Conservation (phyloP, 2,329 filamentous ascomycete species). For the Colletotrichum falcatum region DNA sequence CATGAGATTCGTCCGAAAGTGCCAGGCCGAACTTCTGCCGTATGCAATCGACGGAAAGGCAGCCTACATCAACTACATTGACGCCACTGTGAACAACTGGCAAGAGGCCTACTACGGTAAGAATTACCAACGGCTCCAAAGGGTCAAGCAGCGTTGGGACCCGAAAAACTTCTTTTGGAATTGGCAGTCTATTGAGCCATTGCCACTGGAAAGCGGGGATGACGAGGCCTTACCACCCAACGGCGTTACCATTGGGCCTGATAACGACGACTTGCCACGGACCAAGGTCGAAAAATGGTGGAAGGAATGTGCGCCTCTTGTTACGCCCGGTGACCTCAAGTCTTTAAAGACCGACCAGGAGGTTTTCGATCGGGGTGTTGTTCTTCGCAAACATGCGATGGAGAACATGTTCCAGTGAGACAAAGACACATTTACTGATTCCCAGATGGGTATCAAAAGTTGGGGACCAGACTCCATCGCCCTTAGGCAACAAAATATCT, state of each 20-base stretch:
- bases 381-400: background rate
- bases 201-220: background rate
- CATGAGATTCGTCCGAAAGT: background rate
- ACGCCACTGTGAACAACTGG: background rate
- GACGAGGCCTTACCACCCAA: background rate
- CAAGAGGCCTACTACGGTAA: background rate
- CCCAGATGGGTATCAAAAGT: too few relatives aligned
- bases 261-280: background rate
- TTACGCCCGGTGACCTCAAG: background rate
- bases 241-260: background rate
- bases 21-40: background rate
- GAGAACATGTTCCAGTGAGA: background rate
- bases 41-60: background rate
- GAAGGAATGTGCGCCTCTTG: background rate
- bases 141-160: background rate
- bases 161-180: background rate
- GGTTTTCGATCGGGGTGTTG: background rate
- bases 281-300: background rate
- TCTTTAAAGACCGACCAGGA: background rate
- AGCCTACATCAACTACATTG: background rate
- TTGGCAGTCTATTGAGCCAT: background rate
- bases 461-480: too few relatives aligned
- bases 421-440: too few relatives aligned
- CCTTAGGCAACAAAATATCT: background rate
- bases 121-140: background rate